Percentiles rank a stretch among this genome's conserved stretches.
phyloP scores from a whole-genome alignment of 805 yeast species.

The Candida nanaspora region DNA sequence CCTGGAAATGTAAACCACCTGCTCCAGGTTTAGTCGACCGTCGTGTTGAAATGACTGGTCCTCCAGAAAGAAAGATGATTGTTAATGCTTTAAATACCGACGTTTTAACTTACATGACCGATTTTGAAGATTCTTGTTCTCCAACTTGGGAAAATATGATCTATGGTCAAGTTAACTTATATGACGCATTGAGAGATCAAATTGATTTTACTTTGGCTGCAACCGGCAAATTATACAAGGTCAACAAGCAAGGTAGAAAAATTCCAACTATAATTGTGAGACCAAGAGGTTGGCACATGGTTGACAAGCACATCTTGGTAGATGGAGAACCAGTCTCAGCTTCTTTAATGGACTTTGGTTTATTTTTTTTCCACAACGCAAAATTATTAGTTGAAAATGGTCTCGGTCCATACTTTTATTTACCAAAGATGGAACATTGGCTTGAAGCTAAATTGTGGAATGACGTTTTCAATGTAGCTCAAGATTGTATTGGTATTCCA shows the following conservation, averaged over 20 bases:
- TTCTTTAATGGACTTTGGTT: constrained; percentile 72
- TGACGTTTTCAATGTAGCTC: constrained; percentile 69
- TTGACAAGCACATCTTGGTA: constrained; percentile 60
- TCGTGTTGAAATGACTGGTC: constrained; percentile 80
- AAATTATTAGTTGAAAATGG: constrained; percentile 53
- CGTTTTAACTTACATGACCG: constrained; percentile 81
- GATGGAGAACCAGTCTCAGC: constrained; percentile 76
- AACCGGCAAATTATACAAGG: constrained; percentile 32
- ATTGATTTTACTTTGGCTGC: constrained; percentile 38
- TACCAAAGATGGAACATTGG: constrained; percentile 85
- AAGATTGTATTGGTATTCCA: constrained; percentile 59
- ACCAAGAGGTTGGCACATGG: constrained; percentile 88
- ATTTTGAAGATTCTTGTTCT: constrained; percentile 77
- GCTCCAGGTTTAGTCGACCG: constrained; percentile 71
- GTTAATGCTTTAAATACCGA: constrained; percentile 73
- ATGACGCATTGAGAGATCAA: constrained; percentile 67
- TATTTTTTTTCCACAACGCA: constrained; percentile 74
- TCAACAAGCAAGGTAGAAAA: constrained; percentile 42
- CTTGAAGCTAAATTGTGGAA: constrained; percentile 81
- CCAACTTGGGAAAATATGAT: constrained; percentile 80
- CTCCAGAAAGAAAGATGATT: constrained; percentile 78
- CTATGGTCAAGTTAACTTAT: constrained; percentile 75
- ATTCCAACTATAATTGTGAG: constrained; percentile 75
- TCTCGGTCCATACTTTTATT: constrained; percentile 73
- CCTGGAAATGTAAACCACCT: constrained; percentile 69